These are phyloP conservation scores for Fusarium mundagurra DNA, from an alignment of 2,329 filamentous ascomycete species.

Conservation along the genomic window DNA sequence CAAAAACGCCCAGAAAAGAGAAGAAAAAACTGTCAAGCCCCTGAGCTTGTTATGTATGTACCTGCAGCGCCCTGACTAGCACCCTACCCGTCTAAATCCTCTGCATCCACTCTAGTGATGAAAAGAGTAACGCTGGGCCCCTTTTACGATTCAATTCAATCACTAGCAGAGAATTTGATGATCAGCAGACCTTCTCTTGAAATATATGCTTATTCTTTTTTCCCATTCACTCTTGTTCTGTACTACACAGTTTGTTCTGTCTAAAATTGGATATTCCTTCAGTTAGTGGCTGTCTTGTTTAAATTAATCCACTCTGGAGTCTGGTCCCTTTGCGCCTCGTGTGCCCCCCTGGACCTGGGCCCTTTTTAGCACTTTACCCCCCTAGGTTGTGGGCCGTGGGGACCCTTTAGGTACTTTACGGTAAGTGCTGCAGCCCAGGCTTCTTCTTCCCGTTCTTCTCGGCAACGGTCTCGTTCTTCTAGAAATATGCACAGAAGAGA, in stretches of 20 bases:
- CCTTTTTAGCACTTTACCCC: neutral
- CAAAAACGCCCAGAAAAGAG: slow-evolving; percentile 6
- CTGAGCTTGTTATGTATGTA: slow-evolving; percentile 14
- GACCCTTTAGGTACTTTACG: slow-evolving; percentile 26
- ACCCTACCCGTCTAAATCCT: neutral
- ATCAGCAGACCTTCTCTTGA: neutral
- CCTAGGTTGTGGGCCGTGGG: slow-evolving; percentile 1
- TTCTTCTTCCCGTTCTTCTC: slow-evolving; percentile 11
- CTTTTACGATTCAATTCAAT: neutral
- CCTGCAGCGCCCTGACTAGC: slow-evolving; percentile 9
- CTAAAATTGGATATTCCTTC: slow-evolving; percentile 25
- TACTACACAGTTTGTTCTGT: neutral
- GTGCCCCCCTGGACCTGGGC: slow-evolving; percentile 5
- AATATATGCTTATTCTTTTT: neutral
- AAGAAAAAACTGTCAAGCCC: slow-evolving; percentile 17
- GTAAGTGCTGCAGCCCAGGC: slow-evolving; percentile 25
- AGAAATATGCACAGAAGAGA: slow-evolving; percentile 27
- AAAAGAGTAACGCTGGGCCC: slow-evolving; percentile 18
- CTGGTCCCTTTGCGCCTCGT: slow-evolving; percentile 28
- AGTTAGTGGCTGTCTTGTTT: slow-evolving; percentile 4
- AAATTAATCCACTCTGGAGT: slow-evolving; percentile 34
- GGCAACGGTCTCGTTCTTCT: slow-evolving; percentile 28
- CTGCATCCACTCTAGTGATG: neutral
- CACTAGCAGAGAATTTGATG: neutral
- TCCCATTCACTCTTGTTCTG: neutral